These are phyloP conservation scores for Chlamydomonas sphaeroides DNA, from an alignment of 139 green algal species.

Conservation along the genomic window DNA sequence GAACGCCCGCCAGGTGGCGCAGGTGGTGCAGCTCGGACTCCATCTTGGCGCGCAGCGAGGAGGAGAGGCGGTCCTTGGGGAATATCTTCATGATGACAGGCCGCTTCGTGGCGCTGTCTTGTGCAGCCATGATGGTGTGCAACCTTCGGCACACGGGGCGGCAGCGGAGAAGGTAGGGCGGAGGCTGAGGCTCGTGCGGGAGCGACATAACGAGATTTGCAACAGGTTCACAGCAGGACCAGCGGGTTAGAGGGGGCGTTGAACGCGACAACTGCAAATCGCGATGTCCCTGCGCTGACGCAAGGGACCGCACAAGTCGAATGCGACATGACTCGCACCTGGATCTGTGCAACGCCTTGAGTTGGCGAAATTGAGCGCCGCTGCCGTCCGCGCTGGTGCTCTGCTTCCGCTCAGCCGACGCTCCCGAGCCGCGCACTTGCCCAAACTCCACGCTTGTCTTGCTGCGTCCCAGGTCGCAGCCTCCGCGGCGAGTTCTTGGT, in stretches of 20 bases:
- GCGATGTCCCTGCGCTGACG: neutral
- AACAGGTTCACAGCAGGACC: too few species aligned
- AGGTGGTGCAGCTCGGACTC: constrained; percentile 28
- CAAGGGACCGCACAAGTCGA: neutral
- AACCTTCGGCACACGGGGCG: neutral
- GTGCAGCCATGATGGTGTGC: constrained; percentile 22
- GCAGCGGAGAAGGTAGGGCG: too few species aligned
- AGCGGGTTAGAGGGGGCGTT: too few species aligned
- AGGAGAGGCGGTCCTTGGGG: neutral
- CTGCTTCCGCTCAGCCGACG: neutral
- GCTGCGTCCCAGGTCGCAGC: constrained; percentile 2
- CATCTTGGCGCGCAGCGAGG: constrained; percentile 11
- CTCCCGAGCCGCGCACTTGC: neutral
- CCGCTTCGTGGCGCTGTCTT: constrained; percentile 20
- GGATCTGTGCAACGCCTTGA: constrained; percentile 13
- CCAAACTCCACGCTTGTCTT: constrained; percentile 1
- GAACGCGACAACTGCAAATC: too few species aligned
- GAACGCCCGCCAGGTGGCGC: neutral
- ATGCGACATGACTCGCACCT: too few species aligned
- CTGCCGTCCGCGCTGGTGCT: neutral
- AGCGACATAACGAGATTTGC: too few species aligned
- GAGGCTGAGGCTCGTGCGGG: too few species aligned
- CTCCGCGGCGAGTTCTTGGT: neutral
- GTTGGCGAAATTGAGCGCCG: constrained; percentile 7
- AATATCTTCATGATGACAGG: constrained; percentile 40